phyloP scores from a whole-genome alignment of 345 rosid genomes.

The Geranium rotundifolium region DNA sequence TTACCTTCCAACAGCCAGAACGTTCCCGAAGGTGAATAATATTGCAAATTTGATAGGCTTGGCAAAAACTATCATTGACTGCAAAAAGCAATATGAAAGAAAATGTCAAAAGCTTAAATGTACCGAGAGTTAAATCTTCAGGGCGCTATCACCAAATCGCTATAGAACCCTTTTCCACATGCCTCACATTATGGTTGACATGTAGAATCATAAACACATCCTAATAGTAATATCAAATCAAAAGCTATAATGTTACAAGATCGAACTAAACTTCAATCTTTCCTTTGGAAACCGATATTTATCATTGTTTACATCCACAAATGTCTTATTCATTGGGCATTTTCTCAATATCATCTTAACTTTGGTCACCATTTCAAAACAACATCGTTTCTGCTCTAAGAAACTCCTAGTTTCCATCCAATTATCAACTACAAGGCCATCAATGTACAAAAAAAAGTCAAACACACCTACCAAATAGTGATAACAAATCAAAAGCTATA shows the following conservation, averaged over 20 bases:
- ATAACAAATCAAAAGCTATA: no score
- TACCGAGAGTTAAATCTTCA: not conserved
- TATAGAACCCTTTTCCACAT: not conserved
- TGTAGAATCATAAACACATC: not conserved
- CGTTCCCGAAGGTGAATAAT: constrained; percentile 81
- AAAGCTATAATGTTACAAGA: not conserved
- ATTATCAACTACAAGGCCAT: no score
- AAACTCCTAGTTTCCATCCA: no score
- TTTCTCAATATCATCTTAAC: not conserved
- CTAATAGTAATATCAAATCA: not conserved
- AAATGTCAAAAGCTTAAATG: not conserved
- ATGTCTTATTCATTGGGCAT: not conserved
- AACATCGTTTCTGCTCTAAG: no score
- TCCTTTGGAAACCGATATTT: no score
- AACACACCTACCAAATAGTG: no score
- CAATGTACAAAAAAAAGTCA: no score
- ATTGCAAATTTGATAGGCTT: constrained; percentile 82
- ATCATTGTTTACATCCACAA: not conserved
- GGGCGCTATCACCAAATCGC: not conserved
- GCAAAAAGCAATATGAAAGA: constrained; percentile 20
- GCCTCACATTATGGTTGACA: not conserved
- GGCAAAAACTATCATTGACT: constrained; percentile 71
- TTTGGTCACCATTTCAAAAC: no score
- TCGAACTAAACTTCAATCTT: not conserved
- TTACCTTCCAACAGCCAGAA: constrained; percentile 89